A percentile compares a stretch with the other conserved stretches of the same genome.
These are phyloP conservation scores for Mycena amicta DNA, from an alignment of 768 basidiomycete species.

Conservation along the genomic window DNA sequence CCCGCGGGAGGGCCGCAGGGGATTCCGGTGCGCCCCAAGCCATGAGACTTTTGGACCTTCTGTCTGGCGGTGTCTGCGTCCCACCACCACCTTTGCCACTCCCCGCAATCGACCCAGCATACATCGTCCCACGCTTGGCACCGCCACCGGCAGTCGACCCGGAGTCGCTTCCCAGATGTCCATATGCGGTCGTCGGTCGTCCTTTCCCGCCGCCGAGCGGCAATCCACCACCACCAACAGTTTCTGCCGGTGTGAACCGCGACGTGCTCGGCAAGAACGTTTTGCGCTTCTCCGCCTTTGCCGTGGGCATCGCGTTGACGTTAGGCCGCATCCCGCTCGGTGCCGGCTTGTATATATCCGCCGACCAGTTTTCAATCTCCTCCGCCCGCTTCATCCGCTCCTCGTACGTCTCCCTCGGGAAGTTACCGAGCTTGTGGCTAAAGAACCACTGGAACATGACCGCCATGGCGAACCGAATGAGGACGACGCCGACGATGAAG, in stretches of 20 bases:
- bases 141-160: constrained; percentile 49
- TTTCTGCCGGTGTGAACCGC: constrained; percentile 76
- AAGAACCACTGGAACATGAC: constrained; percentile 98
- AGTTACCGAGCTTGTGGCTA: constrained; percentile 93
- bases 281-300: constrained; percentile 54
- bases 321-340: constrained; percentile 91
- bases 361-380: constrained; percentile 96
- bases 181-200: constrained; percentile 66
- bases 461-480: constrained; percentile 94
- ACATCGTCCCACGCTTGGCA: constrained; percentile 63
- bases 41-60: constrained; percentile 80
- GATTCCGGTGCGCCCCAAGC: constrained; percentile 53
- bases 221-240: constrained; percentile 27
- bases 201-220: constrained; percentile 50
- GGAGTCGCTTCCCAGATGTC: constrained; percentile 55
- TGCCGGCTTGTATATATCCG: constrained; percentile 92
- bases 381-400: constrained; percentile 86
- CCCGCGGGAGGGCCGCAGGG: constrained; percentile 32
- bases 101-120: constrained; percentile 47
- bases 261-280: constrained; percentile 70
- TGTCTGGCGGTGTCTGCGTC: constrained; percentile 63
- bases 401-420: constrained; percentile 90
- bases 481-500: constrained; percentile 53
- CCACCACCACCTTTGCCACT: constrained; percentile 58
- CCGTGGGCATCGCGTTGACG: constrained; percentile 59